phyloP scores from a whole-genome alignment of 179 eudicot species.

The Monotropa hypopitys region DNA sequence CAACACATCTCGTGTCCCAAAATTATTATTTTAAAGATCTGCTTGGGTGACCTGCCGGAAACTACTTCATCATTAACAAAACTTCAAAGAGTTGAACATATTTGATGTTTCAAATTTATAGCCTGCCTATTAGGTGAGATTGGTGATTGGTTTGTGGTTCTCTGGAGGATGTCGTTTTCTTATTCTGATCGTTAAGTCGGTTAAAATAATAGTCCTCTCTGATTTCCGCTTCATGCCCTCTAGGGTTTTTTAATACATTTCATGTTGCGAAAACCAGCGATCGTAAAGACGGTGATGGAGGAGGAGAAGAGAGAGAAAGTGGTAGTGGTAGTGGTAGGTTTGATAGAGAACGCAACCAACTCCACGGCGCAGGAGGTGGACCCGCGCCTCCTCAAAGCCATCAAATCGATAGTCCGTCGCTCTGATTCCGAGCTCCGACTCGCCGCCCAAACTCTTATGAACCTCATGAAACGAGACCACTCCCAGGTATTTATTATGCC shows the following conservation, averaged over 20 bases:
- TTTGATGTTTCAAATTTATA: too few species aligned
- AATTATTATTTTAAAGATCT: too few species aligned
- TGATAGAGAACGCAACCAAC: constrained; percentile 72
- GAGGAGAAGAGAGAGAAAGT: constrained; percentile 27
- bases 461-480: constrained; percentile 73
- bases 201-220: not conserved
- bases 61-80: not conserved
- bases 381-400: constrained; percentile 77
- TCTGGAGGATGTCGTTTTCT: not conserved
- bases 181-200: not conserved
- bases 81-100: too few species aligned
- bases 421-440: constrained; percentile 71
- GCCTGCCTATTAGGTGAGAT: not conserved
- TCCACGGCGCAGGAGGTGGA: constrained; percentile 65
- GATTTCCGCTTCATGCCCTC: too few species aligned
- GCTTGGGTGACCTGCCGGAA: too few species aligned
- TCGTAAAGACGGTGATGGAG: constrained; percentile 11
- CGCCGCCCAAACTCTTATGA: constrained; percentile 64
- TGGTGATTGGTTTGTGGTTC: not conserved
- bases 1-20: too few species aligned
- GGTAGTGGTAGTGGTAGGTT: constrained; percentile 25
- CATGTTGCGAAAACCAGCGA: not conserved
- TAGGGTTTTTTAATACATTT: not conserved
- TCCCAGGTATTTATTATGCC: constrained; percentile 42
- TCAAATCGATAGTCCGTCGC: constrained; percentile 51